phyloP scores from a whole-genome alignment of 805 yeast species.

The Saturnispora besseyi region DNA sequence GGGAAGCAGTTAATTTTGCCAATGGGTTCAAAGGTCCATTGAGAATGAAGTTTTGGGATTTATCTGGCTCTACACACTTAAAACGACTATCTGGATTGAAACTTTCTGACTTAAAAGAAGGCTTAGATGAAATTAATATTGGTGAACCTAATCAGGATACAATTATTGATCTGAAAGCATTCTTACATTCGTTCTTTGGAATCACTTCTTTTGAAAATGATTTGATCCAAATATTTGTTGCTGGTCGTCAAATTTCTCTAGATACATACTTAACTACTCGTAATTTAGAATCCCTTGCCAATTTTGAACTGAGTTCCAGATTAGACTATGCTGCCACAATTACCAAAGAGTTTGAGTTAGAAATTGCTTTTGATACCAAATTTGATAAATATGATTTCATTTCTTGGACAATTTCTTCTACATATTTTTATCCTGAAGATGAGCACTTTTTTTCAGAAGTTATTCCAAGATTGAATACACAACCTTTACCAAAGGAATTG shows the following conservation, averaged over 20 bases:
- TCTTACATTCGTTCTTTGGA: conserved; percentile 1
- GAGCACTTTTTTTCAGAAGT: conserved; percentile 12
- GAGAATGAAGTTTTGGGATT: conserved; percentile 1
- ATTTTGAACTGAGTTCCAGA: conserved; percentile 11
- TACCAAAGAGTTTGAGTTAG: not conserved
- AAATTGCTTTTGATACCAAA: not conserved
- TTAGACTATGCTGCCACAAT: conserved; percentile 1
- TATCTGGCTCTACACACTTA: not conserved
- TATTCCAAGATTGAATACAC: conserved; percentile 18
- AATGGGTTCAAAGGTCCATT: conserved; percentile 6
- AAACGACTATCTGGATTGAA: not conserved
- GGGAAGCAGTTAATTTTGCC: conserved; percentile 25
- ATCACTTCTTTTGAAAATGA: not conserved
- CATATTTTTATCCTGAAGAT: conserved; percentile 27
- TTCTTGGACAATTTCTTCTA: conserved; percentile 17
- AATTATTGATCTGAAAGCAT: conserved; percentile 1
- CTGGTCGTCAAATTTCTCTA: conserved; percentile 42
- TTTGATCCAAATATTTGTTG: conserved; percentile 22
- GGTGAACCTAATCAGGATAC: not conserved
- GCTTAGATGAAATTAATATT: not conserved
- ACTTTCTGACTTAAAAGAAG: not conserved
- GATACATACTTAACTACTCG: not conserved
- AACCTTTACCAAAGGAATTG: conserved; percentile 7
- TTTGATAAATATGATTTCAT: conserved; percentile 17
- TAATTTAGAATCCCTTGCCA: conserved; percentile 6